Evolutionary conservation across 257 asterid genomes (phyloP).

Genomic region (Petunia secreta): DNA sequence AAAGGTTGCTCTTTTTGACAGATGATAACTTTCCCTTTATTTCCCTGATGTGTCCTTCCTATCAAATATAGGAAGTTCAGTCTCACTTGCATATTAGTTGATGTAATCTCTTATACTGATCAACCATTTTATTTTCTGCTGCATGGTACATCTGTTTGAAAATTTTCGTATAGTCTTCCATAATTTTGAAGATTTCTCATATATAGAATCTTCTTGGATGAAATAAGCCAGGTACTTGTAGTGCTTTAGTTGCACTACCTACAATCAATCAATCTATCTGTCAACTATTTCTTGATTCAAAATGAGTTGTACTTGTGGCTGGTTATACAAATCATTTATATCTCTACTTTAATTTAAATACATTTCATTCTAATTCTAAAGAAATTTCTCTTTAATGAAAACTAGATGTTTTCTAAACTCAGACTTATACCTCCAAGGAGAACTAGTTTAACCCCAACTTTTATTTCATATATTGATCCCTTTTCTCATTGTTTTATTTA

Average conservation of each 20-base stretch:
- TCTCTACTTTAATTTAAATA: not conserved
- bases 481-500: not conserved
- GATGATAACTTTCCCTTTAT: not conserved
- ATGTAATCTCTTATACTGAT: not conserved
- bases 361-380: conserved; percentile 11
- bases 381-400: not conserved
- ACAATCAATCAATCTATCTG: not conserved
- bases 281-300: not conserved
- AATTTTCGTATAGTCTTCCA: not conserved
- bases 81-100: not conserved
- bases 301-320: conserved; percentile 9
- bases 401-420: not conserved
- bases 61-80: conserved; percentile 4
- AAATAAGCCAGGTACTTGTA: conserved; percentile 1
- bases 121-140: conserved; percentile 14
- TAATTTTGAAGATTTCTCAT: conserved; percentile 11
- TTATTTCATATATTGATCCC: not conserved
- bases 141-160: not conserved
- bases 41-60: not conserved
- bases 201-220: not conserved
- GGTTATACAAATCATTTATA: not conserved
- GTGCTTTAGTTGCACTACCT: not conserved
- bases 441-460: not conserved
- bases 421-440: not conserved
- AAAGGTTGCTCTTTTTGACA: conserved; percentile 54